A percentile compares a stretch with the other conserved stretches of the same genome.
Evolutionary conservation across 2,329 filamentous ascomycete species (phyloP).

Genomic region (Talaromyces sp.): DNA sequence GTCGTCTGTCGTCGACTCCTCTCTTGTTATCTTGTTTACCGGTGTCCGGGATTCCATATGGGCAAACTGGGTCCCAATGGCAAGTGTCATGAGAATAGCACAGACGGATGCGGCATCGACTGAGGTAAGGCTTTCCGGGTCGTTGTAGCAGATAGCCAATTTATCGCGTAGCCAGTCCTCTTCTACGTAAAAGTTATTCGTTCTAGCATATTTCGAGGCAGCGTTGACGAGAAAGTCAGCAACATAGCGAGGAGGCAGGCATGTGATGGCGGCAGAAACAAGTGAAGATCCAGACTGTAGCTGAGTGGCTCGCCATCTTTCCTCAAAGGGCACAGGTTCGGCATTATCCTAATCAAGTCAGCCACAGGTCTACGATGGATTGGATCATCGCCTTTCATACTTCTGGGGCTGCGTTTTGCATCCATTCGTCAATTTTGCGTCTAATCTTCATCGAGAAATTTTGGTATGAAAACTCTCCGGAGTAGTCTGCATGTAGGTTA

Average conservation of each 20-base stretch:
- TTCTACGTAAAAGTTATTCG: constrained; percentile 42
- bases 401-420: constrained; percentile 33
- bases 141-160: constrained; percentile 33
- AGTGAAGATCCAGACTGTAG: constrained; percentile 36
- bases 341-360: constrained; percentile 24
- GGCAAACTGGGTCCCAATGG: constrained; percentile 42
- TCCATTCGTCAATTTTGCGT: constrained; percentile 40
- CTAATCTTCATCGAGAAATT: constrained; percentile 42
- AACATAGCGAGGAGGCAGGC: constrained; percentile 40
- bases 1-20: constrained; percentile 23
- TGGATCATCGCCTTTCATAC: constrained; percentile 15
- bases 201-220: constrained; percentile 42
- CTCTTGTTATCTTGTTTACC: constrained; percentile 26
- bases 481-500: constrained; percentile 32
- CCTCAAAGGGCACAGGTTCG: constrained; percentile 36
- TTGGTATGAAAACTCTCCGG: constrained; percentile 42
- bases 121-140: constrained; percentile 28
- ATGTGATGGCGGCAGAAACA: constrained; percentile 34
- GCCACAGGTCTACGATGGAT: constrained; percentile 4
- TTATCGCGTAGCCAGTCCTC: constrained; percentile 38
- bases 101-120: constrained; percentile 39
- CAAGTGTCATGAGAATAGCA: constrained; percentile 39
- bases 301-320: constrained; percentile 40
- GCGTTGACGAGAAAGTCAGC: constrained; percentile 40
- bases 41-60: constrained; percentile 37